Conservation (phyloP, 2,329 filamentous ascomycete genomes). For the Teratosphaeriaceae sp. region DNA sequence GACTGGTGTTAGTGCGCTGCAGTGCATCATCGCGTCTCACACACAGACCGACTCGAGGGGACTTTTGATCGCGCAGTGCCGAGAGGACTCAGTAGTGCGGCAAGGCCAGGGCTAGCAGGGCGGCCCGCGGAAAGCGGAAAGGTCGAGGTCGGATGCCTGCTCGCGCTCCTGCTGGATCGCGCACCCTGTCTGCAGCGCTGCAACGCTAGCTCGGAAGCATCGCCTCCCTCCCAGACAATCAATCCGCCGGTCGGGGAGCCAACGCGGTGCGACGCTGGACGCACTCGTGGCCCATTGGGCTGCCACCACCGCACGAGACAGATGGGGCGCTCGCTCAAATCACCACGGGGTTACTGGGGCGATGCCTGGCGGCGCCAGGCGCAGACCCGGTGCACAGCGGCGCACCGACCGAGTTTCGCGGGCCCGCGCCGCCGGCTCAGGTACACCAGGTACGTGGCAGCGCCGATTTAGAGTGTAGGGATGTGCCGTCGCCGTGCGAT, state of each 20-base stretch:
- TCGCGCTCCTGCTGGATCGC: slow-evolving; percentile 9
- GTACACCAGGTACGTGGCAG: slow-evolving; percentile 2
- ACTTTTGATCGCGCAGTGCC: too few relatives aligned
- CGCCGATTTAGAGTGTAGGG: slow-evolving; percentile 3
- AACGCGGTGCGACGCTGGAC: too few relatives aligned
- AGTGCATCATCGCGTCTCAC: slow-evolving; percentile 16
- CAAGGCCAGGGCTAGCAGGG: slow-evolving; percentile 3
- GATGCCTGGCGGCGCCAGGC: too few relatives aligned
- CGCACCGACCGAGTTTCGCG: neutral
- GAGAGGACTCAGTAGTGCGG: too few relatives aligned
- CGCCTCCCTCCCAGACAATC: too few relatives aligned
- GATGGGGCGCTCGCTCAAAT: too few relatives aligned
- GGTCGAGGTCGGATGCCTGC: slow-evolving; percentile 4
- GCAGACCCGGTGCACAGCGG: too few relatives aligned
- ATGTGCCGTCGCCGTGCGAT: slow-evolving; percentile 1
- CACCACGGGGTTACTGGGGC: too few relatives aligned
- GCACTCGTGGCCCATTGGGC: too few relatives aligned
- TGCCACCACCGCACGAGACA: too few relatives aligned
- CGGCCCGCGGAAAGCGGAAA: slow-evolving; percentile 14
- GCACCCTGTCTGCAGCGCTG: slow-evolving; percentile 6
- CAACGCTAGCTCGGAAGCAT: slow-evolving; percentile 11
- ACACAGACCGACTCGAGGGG: slow-evolving; percentile 12
- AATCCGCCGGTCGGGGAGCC: too few relatives aligned
- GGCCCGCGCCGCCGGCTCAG: slow-evolving; percentile 3
- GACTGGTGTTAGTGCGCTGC: slow-evolving; percentile 11